These are phyloP conservation scores for Phalaenopsis hybrid DNA, from an alignment of 116 monocot species.

Conservation along the genomic window DNA sequence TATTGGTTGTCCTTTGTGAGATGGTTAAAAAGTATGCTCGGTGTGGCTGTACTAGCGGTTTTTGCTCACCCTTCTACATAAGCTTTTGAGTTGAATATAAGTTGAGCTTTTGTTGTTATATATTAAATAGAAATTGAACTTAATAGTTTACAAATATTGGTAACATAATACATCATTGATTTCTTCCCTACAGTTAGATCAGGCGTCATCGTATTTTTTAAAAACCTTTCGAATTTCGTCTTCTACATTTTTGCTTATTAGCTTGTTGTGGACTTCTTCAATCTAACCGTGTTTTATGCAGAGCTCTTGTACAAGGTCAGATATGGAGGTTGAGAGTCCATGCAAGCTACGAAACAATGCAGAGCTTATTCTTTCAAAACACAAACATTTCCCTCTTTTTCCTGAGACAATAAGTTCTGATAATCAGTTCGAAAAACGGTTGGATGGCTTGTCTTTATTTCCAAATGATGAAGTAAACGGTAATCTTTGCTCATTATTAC, in stretches of 20 bases:
- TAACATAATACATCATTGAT: neutral
- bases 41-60: too few relatives aligned
- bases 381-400: neutral
- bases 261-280: neutral
- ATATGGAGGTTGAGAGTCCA: slow-evolving; percentile 59
- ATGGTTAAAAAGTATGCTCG: too few relatives aligned
- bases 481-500: slow-evolving; percentile 4
- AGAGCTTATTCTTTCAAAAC: slow-evolving; percentile 10
- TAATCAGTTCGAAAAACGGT: neutral
- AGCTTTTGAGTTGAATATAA: neutral
- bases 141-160: neutral
- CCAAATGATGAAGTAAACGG: slow-evolving; percentile 18
- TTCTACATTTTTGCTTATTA: neutral
- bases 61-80: neutral
- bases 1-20: too few relatives aligned
- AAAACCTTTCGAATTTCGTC: neutral
- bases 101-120: neutral
- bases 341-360: slow-evolving; percentile 29
- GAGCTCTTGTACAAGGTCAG: slow-evolving; percentile 82
- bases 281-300: slow-evolving; percentile 33
- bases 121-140: neutral
- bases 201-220: neutral
- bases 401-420: neutral
- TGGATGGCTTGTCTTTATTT: neutral
- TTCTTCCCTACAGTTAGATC: neutral